Conservation (phyloP, 2,329 filamentous ascomycete species). For the Bipolaris oryzae region DNA sequence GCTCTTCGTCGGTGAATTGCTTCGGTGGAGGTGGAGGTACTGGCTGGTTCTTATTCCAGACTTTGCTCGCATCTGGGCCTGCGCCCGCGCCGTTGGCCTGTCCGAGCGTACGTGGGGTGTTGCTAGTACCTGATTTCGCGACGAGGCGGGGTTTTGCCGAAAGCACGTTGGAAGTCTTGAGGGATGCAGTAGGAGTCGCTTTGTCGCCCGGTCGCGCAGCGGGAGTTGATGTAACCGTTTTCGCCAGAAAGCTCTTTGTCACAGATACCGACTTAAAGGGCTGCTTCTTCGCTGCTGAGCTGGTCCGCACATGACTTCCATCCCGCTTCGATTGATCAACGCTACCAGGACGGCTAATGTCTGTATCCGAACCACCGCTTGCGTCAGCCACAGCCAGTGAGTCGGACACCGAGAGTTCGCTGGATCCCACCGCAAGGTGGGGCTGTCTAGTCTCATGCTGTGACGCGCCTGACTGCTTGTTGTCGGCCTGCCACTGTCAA, state of each 20-base stretch:
- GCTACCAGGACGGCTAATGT: constrained; percentile 66
- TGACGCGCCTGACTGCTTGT: constrained; percentile 18
- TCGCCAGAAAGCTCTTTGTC: constrained; percentile 84
- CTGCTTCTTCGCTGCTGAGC: constrained; percentile 70
- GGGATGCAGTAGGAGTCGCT: constrained; percentile 49
- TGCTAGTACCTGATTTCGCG: constrained; percentile 71
- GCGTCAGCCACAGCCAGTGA: constrained; percentile 64
- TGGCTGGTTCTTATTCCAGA: constrained; percentile 92
- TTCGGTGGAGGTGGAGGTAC: constrained; percentile 73
- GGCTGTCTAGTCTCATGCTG: constrained; percentile 29
- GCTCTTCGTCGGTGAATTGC: constrained; percentile 84
- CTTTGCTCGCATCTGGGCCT: constrained; percentile 73
- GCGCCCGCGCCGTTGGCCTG: constrained; percentile 65
- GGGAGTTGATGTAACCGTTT: constrained; percentile 63
- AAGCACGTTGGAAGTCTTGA: constrained; percentile 57
- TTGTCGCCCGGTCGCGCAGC: constrained; percentile 62
- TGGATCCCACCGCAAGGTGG: constrained; percentile 46
- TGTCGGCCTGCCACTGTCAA: constrained; percentile 27
- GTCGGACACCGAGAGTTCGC: constrained; percentile 42
- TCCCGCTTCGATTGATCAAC: constrained; percentile 60
- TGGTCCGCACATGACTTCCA: constrained; percentile 64
- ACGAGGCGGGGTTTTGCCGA: constrained; percentile 73
- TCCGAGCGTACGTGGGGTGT: constrained; percentile 57
- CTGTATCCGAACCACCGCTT: constrained; percentile 78
- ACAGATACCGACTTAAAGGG: constrained; percentile 85